Evolutionary conservation across 106 monocot species (phyloP), one percentile per base, ranked within the genome.

Genomic region (Phalaenopsis aphrodite): DNA sequence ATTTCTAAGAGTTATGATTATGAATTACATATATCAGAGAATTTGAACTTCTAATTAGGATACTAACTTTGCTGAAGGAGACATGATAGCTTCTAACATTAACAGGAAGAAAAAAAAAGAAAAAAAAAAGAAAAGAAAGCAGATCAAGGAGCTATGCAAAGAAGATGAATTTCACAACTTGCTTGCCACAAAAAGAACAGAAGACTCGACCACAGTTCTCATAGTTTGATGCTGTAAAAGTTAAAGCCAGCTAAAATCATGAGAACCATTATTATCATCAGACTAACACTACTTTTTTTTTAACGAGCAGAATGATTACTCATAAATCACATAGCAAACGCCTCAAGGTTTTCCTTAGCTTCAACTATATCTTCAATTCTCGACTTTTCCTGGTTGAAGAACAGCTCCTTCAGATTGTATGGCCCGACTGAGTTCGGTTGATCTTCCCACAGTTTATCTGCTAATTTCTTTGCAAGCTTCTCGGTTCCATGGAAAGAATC

Each of bases 401-500:
- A 81, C 47, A 85, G 78, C 1, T 24, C 64, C 74, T 81, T 74
- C 47, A 81, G 18, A 15, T 19, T 81, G 61, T 75, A 73, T 36
- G 81, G 78, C 7, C 78, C 78, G 2, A 72, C 19, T 0, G 56
- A 75, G 21, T 57, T 24, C 43, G 71, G 79, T 12, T 77, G 68
- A 17, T 24, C 85, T 42, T 64, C 65, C 85, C 85, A 85, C 19
- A 85, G 41, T 8, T 39, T 42, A 58, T 65, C 71, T 8, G 85
- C 81, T n/a, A 81, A 38, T 18, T 81, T 81, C 49, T 85, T 46
- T 12, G 81, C 58, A 1, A 65, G 47, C 41, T 57, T 85, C 64
- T 85, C 85, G 1, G 81, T 77, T 21, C 39, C 58, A 75, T 85
- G 85, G 47, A 74, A 47, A 6, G 85, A 85, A 48, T 85, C 85